Conservation (phyloP, 2,329 filamentous ascomycete genomes). For the Pseudogymnoascus sp. region DNA sequence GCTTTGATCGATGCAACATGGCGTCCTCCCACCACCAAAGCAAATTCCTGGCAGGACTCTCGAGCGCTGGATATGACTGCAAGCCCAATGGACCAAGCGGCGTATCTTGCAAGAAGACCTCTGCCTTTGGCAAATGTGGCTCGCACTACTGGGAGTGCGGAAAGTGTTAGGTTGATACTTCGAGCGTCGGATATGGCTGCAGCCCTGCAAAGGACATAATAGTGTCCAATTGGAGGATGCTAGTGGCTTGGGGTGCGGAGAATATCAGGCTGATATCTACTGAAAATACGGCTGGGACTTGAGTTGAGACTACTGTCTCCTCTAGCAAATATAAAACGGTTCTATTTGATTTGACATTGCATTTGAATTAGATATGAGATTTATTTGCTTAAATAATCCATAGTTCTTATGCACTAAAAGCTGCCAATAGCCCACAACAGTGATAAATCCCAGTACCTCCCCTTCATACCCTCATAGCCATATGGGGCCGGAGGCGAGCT, state of each 20-base stretch:
- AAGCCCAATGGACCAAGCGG: background rate
- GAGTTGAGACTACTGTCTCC: background rate
- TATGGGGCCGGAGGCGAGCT: too few species aligned
- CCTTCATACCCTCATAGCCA: too few species aligned
- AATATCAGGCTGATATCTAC: background rate
- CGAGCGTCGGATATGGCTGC: background rate
- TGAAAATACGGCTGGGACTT: background rate
- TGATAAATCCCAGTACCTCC: too few species aligned
- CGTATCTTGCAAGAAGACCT: background rate
- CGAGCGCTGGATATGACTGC: background rate
- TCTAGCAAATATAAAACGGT: background rate
- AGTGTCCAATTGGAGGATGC: background rate
- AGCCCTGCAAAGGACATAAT: background rate
- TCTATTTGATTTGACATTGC: background rate
- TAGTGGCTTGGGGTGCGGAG: background rate
- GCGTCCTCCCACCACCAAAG: background rate
- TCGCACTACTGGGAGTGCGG: background rate
- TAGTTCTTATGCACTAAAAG: too few species aligned
- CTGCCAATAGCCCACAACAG: too few species aligned
- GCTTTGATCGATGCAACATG: background rate
- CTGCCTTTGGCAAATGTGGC: background rate
- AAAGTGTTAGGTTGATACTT: background rate
- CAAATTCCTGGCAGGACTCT: background rate
- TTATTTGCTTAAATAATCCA: too few species aligned
- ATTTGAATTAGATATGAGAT: background rate